Conservation (phyloP, 768 basidiomycete genomes). For the Suillus placidus region DNA sequence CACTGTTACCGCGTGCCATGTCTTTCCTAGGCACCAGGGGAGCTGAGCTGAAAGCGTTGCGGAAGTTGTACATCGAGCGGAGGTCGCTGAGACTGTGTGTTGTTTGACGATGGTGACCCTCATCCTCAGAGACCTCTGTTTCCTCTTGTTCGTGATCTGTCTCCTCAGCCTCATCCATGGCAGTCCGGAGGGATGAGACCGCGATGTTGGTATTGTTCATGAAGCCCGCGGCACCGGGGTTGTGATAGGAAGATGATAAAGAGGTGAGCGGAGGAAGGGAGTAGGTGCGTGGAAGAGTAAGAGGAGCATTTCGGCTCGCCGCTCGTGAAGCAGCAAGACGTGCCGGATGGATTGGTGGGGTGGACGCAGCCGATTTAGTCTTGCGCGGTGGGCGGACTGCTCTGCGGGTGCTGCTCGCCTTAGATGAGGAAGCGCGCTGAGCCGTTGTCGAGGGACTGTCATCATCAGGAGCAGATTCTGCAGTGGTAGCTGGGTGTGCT, state of each 20-base stretch:
- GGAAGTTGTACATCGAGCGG: slow-evolving; percentile 36
- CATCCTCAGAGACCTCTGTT: slow-evolving; percentile 34
- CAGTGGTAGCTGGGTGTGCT: slow-evolving; percentile 24
- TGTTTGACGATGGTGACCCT: slow-evolving; percentile 25
- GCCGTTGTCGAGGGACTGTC: slow-evolving; percentile 7
- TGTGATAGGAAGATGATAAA: slow-evolving; percentile 30
- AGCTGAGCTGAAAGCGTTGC: slow-evolving; percentile 5
- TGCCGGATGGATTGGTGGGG: slow-evolving; percentile 36
- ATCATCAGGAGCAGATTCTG: slow-evolving; percentile 27
- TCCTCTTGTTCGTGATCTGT: slow-evolving; percentile 38
- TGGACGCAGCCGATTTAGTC: slow-evolving; percentile 39
- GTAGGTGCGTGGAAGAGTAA: slow-evolving; percentile 36
- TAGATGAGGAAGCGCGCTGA: slow-evolving; percentile 30
- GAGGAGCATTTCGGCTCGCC: slow-evolving; percentile 32
- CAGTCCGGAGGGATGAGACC: slow-evolving; percentile 38
- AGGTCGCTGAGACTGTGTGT: slow-evolving; percentile 19
- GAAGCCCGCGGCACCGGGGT: slow-evolving; percentile 29
- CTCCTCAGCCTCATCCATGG: slow-evolving; percentile 31
- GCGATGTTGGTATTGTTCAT: slow-evolving; percentile 40
- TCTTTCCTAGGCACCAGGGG: slow-evolving; percentile 4
- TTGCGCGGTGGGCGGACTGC: slow-evolving; percentile 36
- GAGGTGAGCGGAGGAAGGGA: slow-evolving; percentile 36
- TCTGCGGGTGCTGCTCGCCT: slow-evolving; percentile 24
- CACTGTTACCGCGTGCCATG: slow-evolving; percentile 1
- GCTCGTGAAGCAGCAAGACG: slow-evolving; percentile 37